These are phyloP conservation scores for Claviceps fusiformis DNA, from an alignment of 2,329 filamentous ascomycete genomes.

Conservation along the genomic window DNA sequence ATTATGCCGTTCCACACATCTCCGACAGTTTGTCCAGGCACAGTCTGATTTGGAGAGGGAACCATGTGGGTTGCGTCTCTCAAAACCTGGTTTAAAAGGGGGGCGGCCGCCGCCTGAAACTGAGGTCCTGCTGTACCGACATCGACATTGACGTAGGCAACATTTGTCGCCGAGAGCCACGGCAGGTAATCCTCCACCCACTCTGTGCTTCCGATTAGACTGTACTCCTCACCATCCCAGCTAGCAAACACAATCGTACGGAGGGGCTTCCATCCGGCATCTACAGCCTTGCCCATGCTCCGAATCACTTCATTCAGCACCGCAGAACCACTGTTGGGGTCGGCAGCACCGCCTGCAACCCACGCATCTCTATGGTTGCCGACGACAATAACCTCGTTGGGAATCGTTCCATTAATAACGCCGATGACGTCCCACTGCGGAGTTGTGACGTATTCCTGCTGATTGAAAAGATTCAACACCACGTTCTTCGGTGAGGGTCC, in stretches of 20 bases:
- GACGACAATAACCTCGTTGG: conserved; percentile 74
- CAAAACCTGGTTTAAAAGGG: conserved; percentile 61
- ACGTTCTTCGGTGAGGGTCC: conserved; percentile 65
- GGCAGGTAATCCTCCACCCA: conserved; percentile 86
- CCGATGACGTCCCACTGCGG: conserved; percentile 88
- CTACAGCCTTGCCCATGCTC: conserved; percentile 57
- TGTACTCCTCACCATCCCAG: conserved; percentile 78
- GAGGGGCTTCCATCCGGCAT: conserved; percentile 45
- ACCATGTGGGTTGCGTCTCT: conserved; percentile 51
- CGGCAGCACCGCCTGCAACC: conserved; percentile 72
- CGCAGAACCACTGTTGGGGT: conserved; percentile 73
- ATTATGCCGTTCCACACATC: conserved; percentile 54
- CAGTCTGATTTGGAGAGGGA: conserved; percentile 62
- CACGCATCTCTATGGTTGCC: conserved; percentile 91
- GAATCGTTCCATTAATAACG: conserved; percentile 73
- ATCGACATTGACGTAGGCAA: conserved; percentile 82
- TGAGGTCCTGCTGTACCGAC: conserved; percentile 52
- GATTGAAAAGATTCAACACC: conserved; percentile 59
- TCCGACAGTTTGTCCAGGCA: conserved; percentile 54
- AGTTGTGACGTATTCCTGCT: conserved; percentile 70
- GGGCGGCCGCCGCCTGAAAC: conserved; percentile 56
- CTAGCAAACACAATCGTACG: conserved; percentile 84
- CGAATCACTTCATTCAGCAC: conserved; percentile 67
- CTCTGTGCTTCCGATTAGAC: conserved; percentile 73
- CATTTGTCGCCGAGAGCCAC: conserved; percentile 59